Base-by-base conservation (phyloP, 83 land plant species). In the Thuja plicata region DNA sequence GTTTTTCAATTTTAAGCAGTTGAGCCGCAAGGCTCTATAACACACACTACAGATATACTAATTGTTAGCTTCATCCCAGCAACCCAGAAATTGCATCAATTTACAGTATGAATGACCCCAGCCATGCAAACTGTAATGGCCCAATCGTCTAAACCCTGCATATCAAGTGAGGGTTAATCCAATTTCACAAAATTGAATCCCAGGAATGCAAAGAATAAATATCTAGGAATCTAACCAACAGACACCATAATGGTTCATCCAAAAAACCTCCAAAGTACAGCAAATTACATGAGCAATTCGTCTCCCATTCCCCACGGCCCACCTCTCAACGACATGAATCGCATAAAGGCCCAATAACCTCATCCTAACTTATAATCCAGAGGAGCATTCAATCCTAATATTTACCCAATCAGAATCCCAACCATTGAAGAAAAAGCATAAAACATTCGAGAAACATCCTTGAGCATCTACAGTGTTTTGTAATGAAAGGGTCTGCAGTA, bases 21-120 rank as follows among this genome's bases (percentile, higher is more conserved):
- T 70, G 50, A 43, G 24, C 57, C 60, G 46, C 76, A 48, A 57
- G 82, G 48, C 62, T 87, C 89, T 90, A 0, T 80, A 87, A 60
- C 79, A 45, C 15, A 79, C 1, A 3, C 10, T 35, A 37, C 80
- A 83, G 46, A 16, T 15, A 71, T 24, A n/a, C 50, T 24, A 78
- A n/a, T 1, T 54, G 8, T 9, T 54, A 4, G 19, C 0, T 54
- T 54, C 57, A 55, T 50, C 21, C 2, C 32, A 87, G 86, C 43
- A 57, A 66, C 19, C 19, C 8, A 41, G n/a, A 41, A 37, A 30
- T 38, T 81, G 30, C 84, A 19, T 16, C 84, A 81, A 81, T 16
- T 37, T 5, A 80, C 21, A 35, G 17, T 10, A 37, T 19, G 9
- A 37, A 37, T 19, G 2, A 35, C 41, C 84, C 45, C 41, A 81